phyloP scores from a whole-genome alignment of 2,329 filamentous ascomycete genomes.

The Herpotrichia juniperi region DNA sequence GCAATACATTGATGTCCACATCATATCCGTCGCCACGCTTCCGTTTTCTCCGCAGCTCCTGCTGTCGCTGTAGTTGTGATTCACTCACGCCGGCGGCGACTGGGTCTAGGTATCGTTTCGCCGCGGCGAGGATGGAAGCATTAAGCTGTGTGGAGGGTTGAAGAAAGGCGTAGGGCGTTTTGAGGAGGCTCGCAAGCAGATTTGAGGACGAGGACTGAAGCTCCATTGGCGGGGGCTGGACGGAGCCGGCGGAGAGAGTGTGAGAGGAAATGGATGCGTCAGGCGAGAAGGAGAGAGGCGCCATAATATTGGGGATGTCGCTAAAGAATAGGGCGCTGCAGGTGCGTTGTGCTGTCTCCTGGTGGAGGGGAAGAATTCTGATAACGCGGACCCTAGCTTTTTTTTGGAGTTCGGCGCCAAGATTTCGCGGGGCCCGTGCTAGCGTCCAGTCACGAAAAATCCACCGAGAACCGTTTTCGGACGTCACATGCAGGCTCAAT shows the following conservation, averaged over 20 bases:
- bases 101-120: slow-evolving; percentile 81
- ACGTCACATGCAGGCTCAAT: no score
- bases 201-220: slow-evolving; percentile 40
- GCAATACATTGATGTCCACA: slow-evolving; percentile 62
- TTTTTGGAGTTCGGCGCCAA: slow-evolving; percentile 4
- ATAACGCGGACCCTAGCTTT: background rate
- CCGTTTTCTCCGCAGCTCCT: slow-evolving; percentile 74
- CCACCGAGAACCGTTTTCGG: background rate
- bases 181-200: slow-evolving; percentile 64
- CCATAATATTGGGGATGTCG: slow-evolving; percentile 31
- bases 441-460: background rate
- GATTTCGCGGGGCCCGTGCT: slow-evolving; percentile 10
- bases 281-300: slow-evolving; percentile 41
- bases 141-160: slow-evolving; percentile 72
- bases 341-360: background rate
- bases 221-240: slow-evolving; percentile 43
- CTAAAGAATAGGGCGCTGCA: background rate
- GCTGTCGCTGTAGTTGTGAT: slow-evolving; percentile 71
- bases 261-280: slow-evolving; percentile 48
- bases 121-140: slow-evolving; percentile 71
- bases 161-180: slow-evolving; percentile 76
- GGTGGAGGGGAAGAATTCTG: background rate
- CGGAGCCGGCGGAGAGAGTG: slow-evolving; percentile 45
- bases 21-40: slow-evolving; percentile 67
- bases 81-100: slow-evolving; percentile 77